Evolutionary conservation across 2,329 filamentous ascomycete species (phyloP), one percentile per base, ranked within the genome.

Genomic region (Aphanocladium album): DNA sequence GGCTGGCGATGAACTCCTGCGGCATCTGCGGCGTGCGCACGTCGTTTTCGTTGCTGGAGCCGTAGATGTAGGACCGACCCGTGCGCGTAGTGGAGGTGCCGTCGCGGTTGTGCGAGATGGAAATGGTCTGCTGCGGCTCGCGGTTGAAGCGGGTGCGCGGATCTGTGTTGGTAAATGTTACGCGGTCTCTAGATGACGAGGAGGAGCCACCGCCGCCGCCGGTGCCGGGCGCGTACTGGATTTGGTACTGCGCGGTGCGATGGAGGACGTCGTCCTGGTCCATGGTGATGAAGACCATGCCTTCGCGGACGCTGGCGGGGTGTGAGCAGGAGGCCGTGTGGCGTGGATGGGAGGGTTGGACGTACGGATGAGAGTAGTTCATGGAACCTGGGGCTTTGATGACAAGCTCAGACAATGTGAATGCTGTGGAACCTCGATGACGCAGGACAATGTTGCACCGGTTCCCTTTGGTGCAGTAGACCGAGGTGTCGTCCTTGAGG

Each of bases 221-320:
- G 23, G 17, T 59, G 45, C 62, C 62, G 11, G 67, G 65, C 23
- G 77, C 73, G 67, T 89, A 91, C 66, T 88, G 84, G 27, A 93
- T 87, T 65, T 90, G 85, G 71, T 93, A 93, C 62, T 86, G 82
- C 7, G 89, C 83, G 12, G 91, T 95, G 61, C 88, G 83, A 21
- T 80, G 83, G 47, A 95, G 76, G 1, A 95, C 77, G 62, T 95
- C 88, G 66, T 96, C 87, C 41, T 87, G 84, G 45, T 86, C 83
- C 93, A 97, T 96, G 50, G 90, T 85, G 30, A 98, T 83, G 70
- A 97, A 97, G 1, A 98, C 84, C 82, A 97, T 88, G 49, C 95
- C 93, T 80, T 96, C 90, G 74, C 93, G 88, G 57, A 96, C 88
- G 58, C 90, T 93, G 71, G 51, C 63, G 61, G 61, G 57, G 63